Conservation (phyloP, 495 filamentous ascomycete genomes). For the Penicillium bialowiezense region DNA sequence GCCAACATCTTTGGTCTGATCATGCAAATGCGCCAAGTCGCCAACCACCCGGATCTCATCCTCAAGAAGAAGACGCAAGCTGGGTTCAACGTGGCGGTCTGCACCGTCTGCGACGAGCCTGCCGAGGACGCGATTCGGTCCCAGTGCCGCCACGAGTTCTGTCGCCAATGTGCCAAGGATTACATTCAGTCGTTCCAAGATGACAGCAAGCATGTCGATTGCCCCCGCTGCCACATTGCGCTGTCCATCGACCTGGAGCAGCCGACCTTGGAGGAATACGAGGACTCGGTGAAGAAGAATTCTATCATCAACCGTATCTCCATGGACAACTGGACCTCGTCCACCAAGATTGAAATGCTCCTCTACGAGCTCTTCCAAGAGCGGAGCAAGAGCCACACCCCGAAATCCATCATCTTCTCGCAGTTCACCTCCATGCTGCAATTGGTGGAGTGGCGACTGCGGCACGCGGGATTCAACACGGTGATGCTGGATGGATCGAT, state of each 20-base stretch:
- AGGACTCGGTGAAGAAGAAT: conserved; percentile 77
- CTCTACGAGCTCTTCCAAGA: conserved; percentile 90
- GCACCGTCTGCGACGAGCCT: conserved; percentile 90
- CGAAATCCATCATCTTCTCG: conserved; percentile 80
- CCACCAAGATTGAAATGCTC: conserved; percentile 94
- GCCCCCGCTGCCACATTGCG: conserved; percentile 87
- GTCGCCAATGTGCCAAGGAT: conserved; percentile 80
- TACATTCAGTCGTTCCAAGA: conserved; percentile 73
- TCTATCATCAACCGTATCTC: conserved; percentile 97
- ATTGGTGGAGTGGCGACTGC: conserved; percentile 90
- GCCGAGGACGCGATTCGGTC: conserved; percentile 93
- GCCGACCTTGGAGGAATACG: conserved; percentile 87
- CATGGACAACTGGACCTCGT: conserved; percentile 97
- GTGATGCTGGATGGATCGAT: conserved; percentile 97
- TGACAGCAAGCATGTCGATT: conserved; percentile 61
- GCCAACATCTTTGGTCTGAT: conserved; percentile 80
- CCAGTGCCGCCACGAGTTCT: conserved; percentile 92
- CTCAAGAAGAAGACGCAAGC: conserved; percentile 80
- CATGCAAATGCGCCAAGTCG: conserved; percentile 96
- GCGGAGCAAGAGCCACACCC: conserved; percentile 82
- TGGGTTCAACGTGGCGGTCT: conserved; percentile 88
- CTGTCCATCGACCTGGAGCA: conserved; percentile 90
- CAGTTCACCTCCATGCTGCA: conserved; percentile 73
- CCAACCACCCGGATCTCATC: conserved; percentile 92
- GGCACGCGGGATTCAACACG: conserved; percentile 91